Evolutionary conservation across 2,329 filamentous ascomycete species (phyloP).

Genomic region (Leptosphaerulina australis): DNA sequence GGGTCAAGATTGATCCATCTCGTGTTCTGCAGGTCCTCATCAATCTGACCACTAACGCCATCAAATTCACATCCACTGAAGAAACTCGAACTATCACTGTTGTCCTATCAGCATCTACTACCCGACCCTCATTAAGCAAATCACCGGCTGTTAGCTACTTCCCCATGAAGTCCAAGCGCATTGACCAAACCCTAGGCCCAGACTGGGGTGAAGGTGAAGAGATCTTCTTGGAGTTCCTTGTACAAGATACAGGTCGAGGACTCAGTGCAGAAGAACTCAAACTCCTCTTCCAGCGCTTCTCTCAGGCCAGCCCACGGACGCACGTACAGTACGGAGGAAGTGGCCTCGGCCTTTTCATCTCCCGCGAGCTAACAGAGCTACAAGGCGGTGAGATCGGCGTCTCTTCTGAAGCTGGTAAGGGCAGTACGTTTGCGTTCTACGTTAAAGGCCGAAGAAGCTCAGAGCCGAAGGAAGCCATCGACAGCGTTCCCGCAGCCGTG

Average conservation of each 20-base stretch:
- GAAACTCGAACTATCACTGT: conserved; percentile 68
- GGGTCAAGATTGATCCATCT: conserved; percentile 75
- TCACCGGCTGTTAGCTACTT: conserved; percentile 64
- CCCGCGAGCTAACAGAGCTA: conserved; percentile 76
- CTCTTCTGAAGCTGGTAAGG: conserved; percentile 67
- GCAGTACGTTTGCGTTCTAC: conserved; percentile 79
- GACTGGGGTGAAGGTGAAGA: conserved; percentile 74
- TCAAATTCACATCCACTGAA: conserved; percentile 77
- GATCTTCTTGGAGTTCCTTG: conserved; percentile 72
- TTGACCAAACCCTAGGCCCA: conserved; percentile 55
- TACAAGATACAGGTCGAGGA: conserved; percentile 78
- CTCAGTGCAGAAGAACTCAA: conserved; percentile 74
- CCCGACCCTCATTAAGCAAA: conserved; percentile 56
- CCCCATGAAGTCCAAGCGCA: conserved; percentile 59
- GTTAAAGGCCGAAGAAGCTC: conserved; percentile 68
- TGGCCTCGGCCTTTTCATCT: conserved; percentile 80
- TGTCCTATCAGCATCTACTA: conserved; percentile 66
- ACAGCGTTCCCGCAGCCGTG: conserved; percentile 30
- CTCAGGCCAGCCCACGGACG: conserved; percentile 75
- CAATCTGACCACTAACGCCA: conserved; percentile 79
- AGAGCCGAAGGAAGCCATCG: conserved; percentile 42
- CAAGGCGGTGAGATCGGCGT: conserved; percentile 83
- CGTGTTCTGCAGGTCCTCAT: conserved; percentile 79
- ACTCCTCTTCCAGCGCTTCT: conserved; percentile 77
- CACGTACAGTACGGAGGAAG: conserved; percentile 81